Evolutionary conservation across 177 flowering plant species (phyloP), one percentile per base, ranked within the genome.

Genomic region (Vitis hybrid): DNA sequence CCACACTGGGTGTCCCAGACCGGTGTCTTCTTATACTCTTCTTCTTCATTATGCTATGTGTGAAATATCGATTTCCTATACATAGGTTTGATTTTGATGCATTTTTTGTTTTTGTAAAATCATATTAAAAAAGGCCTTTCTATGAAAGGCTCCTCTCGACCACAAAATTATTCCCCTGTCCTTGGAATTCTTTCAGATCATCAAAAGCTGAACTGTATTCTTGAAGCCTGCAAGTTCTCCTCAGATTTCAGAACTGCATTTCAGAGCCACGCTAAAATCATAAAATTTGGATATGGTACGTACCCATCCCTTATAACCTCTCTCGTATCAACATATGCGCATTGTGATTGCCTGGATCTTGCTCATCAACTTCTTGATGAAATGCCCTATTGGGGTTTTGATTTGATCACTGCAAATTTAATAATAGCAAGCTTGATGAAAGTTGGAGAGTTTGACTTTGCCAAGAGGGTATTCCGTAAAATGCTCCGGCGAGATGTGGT

Each of bases 231-330:
- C 74, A 77, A 72, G 31, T 18, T 4, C 39, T 55, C 63, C 15
- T 51, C 26, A 54, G 69, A 79, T 51, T 18, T 50, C 22, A 69
- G 13, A 45, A 52, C 77, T 50, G 76, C 74, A 1, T 39, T 12
- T 9, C 49, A 69, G 69, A 66, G 64, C 29, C 89, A 88, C 60
- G 62, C 82, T 14, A 75, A 63, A 45, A 71, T 87, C 59, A 61
- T 87, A 61, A 82, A 78, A 76, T 77, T 77, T 18, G 94, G 94
- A 56, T 85, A 79, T 63, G 82, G 61, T 51, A 76, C 66, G 31
- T 59, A 75, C 65, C 80, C 88, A 14, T 74, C 82, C 59, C 72
- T 83, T 5, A 4, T 76, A 14, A 59, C 88, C 59, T 70, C 79
- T 61, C 68, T 92, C 57, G 18, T 88, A 1, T 60, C 79, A 14